Evolutionary conservation across 805 yeast genomes (phyloP).

Genomic region (Candida sonorensis): DNA sequence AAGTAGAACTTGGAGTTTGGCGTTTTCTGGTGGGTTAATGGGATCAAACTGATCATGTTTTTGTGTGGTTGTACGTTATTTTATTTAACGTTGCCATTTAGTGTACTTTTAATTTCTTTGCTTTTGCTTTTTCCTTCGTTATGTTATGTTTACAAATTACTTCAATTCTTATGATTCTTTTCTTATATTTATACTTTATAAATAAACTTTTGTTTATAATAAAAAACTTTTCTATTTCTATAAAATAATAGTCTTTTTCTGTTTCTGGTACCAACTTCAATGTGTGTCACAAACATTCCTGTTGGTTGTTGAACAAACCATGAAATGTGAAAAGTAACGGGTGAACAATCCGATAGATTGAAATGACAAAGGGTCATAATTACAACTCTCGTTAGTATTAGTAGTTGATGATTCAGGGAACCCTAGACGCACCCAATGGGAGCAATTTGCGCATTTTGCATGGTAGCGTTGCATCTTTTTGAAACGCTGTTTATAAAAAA

Average conservation of each 20-base stretch:
- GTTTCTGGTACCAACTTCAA: too few relatives aligned
- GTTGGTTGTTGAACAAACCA: conserved; percentile 10
- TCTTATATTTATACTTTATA: too few relatives aligned
- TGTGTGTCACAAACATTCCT: too few relatives aligned
- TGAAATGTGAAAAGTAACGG: conserved; percentile 18
- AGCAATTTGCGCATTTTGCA: conserved; percentile 18
- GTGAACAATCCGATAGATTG: conserved; percentile 21
- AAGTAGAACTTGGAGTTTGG: conserved; percentile 79
- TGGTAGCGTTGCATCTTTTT: conserved; percentile 15
- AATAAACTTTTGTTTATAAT: too few relatives aligned
- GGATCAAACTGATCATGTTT: too few relatives aligned
- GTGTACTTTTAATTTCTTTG: too few relatives aligned
- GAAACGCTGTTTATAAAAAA: conserved; percentile 10
- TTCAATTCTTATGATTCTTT: too few relatives aligned
- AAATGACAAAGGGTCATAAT: background rate
- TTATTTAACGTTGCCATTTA: too few relatives aligned
- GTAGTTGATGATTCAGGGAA: conserved; percentile 4
- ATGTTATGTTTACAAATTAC: too few relatives aligned
- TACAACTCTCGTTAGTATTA: background rate
- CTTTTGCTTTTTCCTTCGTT: background rate
- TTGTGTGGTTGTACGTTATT: too few relatives aligned
- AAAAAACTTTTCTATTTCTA: too few relatives aligned
- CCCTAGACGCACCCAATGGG: conserved; percentile 17
- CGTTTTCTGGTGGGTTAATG: conserved; percentile 52
- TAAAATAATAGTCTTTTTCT: too few relatives aligned